phyloP scores from a whole-genome alignment of 2,329 filamentous ascomycete species.

The Neofusicoccum ribis region DNA sequence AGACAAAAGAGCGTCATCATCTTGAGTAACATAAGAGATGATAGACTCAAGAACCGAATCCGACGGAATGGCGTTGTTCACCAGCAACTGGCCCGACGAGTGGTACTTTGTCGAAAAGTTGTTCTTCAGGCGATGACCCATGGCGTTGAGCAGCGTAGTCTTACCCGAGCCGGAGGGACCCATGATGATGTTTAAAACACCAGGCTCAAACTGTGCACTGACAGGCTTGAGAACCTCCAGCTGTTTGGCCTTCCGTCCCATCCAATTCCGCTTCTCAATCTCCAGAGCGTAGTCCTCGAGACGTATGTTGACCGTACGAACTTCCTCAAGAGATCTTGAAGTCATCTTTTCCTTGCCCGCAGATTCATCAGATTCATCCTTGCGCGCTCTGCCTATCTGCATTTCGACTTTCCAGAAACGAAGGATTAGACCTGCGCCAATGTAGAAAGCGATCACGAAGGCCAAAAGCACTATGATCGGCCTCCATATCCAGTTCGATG shows the following conservation, averaged over 20 bases:
- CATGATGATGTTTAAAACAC: constrained; percentile 75
- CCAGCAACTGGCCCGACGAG: constrained; percentile 62
- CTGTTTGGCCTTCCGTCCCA: constrained; percentile 48
- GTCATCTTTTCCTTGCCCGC: constrained; percentile 71
- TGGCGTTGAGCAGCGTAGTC: constrained; percentile 71
- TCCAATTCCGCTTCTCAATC: constrained; percentile 61
- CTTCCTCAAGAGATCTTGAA: constrained; percentile 52
- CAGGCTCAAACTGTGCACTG: constrained; percentile 66
- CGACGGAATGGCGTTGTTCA: constrained; percentile 69
- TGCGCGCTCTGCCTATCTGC: constrained; percentile 63
- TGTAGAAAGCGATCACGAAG: constrained; percentile 65
- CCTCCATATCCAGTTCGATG: constrained; percentile 64
- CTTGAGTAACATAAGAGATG: constrained; percentile 76
- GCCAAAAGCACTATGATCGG: constrained; percentile 64
- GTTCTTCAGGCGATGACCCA: constrained; percentile 67
- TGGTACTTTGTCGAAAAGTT: constrained; percentile 63
- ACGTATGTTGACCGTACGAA: constrained; percentile 64
- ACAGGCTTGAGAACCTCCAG: constrained; percentile 65
- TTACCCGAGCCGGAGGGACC: constrained; percentile 77
- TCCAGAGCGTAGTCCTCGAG: constrained; percentile 65
- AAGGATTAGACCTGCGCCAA: constrained; percentile 61
- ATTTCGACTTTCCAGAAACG: constrained; percentile 68
- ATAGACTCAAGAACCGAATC: constrained; percentile 69
- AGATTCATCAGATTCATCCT: constrained; percentile 58
- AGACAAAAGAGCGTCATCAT: constrained; percentile 72